A percentile compares a stretch with the other conserved stretches of the same genome.
Conservation (phyloP, 2,329 filamentous ascomycete species). For the Ophiostoma novo-ulmi region DNA sequence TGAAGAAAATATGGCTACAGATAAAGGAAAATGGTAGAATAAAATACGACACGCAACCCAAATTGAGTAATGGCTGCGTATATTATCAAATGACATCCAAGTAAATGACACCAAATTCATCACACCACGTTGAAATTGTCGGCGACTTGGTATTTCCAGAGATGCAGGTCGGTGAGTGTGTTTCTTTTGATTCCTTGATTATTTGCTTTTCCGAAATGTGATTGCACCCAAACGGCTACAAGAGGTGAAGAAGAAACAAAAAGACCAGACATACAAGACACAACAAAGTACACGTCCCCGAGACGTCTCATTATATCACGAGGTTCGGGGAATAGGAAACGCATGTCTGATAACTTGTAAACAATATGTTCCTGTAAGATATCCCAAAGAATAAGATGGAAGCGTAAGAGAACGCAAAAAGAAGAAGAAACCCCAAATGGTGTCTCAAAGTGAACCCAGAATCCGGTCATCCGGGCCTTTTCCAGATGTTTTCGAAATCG, state of each 20-base stretch:
- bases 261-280: slow-evolving; percentile 7
- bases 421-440: not conserved
- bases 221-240: not conserved
- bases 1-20: too few species aligned
- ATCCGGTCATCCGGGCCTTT: not conserved
- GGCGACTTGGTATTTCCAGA: slow-evolving; percentile 13
- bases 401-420: not conserved
- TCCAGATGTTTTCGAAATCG: not conserved
- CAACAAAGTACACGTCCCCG: slow-evolving; percentile 9
- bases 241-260: not conserved
- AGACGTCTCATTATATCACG: slow-evolving; percentile 11
- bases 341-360: slow-evolving; percentile 2
- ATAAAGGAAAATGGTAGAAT: too few species aligned
- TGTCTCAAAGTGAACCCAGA: not conserved
- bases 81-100: not conserved
- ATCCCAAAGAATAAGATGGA: not conserved
- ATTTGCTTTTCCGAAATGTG: not conserved
- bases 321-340: slow-evolving; percentile 14
- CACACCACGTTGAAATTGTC: slow-evolving; percentile 9
- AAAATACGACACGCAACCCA: too few species aligned
- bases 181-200: not conserved
- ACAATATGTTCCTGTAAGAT: too few species aligned
- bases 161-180: not conserved
- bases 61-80: not conserved
- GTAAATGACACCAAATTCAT: not conserved